A percentile compares a stretch with the other conserved stretches of the same genome.
Evolutionary conservation across 2,329 filamentous ascomycete genomes (phyloP).

Genomic region (Blastomyces gilchristii): DNA sequence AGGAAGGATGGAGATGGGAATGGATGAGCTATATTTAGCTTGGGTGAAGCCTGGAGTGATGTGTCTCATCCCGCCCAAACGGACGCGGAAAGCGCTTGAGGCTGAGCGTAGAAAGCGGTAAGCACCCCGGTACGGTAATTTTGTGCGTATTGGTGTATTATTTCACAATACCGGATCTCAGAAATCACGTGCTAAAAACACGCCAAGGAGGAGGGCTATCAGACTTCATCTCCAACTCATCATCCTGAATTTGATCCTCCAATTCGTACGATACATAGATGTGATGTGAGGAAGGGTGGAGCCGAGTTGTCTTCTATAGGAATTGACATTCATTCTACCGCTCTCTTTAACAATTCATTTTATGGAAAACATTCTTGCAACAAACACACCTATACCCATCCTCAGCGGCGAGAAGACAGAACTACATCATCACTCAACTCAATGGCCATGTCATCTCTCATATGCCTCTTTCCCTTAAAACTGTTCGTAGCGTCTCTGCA

Average conservation of each 20-base stretch:
- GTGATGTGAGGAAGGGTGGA: background rate
- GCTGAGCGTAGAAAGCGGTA: background rate
- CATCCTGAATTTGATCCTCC: background rate
- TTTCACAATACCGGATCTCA: background rate
- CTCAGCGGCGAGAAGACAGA: no score
- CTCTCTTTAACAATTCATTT: background rate
- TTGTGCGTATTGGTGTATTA: background rate
- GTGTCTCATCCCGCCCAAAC: background rate
- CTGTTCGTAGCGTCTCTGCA: background rate
- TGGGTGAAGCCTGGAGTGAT: background rate
- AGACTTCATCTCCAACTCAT: no score
- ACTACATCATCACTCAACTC: background rate
- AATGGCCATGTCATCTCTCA: background rate
- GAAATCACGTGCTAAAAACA: background rate
- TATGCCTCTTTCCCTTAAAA: conserved; percentile 1
- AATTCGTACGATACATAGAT: background rate
- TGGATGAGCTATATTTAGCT: background rate
- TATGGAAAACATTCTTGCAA: background rate
- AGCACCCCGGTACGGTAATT: background rate
- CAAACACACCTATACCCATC: no score
- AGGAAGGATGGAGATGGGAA: background rate
- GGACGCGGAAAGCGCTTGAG: background rate
- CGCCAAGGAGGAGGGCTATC: background rate
- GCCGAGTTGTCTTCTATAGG: background rate
- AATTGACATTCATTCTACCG: background rate